phyloP scores from a whole-genome alignment of 306 rosid species.

The Vigna nakashimae region DNA sequence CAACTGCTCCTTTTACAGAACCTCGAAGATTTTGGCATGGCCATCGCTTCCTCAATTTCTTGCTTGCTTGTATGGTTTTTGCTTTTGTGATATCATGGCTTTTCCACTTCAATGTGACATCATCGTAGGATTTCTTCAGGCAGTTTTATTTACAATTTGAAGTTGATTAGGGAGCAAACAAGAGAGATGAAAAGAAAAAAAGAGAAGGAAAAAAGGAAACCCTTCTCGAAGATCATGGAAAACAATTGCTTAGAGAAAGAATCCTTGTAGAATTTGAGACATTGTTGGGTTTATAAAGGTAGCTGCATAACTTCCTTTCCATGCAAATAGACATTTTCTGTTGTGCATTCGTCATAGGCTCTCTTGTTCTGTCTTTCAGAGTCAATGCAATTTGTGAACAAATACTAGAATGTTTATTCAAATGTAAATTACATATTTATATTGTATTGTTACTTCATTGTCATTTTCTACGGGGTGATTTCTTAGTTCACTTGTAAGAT shows the following conservation, averaged over 20 bases:
- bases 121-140: slow-evolving; percentile 45
- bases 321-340: slow-evolving; percentile 41
- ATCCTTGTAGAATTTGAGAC: slow-evolving; percentile 40
- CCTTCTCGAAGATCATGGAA: background rate
- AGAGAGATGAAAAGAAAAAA: slow-evolving; percentile 12
- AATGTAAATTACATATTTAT: slow-evolving; percentile 44
- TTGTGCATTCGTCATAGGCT: slow-evolving; percentile 47
- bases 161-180: slow-evolving; percentile 24
- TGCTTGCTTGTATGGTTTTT: slow-evolving; percentile 91
- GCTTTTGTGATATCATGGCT: slow-evolving; percentile 94
- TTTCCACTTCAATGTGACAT: slow-evolving; percentile 81
- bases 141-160: slow-evolving; percentile 26
- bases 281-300: slow-evolving; percentile 29
- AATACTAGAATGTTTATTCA: slow-evolving; percentile 46
- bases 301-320: slow-evolving; percentile 30
- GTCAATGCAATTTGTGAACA: slow-evolving; percentile 42
- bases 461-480: background rate
- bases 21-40: slow-evolving; percentile 78
- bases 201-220: background rate
- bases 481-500: background rate
- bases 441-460: slow-evolving; percentile 28
- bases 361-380: slow-evolving; percentile 36
- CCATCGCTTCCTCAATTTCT: slow-evolving; percentile 81
- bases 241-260: slow-evolving; percentile 22
- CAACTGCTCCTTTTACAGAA: slow-evolving; percentile 53